Conservation (phyloP, 768 basidiomycete species). For the Suillus spraguei region DNA sequence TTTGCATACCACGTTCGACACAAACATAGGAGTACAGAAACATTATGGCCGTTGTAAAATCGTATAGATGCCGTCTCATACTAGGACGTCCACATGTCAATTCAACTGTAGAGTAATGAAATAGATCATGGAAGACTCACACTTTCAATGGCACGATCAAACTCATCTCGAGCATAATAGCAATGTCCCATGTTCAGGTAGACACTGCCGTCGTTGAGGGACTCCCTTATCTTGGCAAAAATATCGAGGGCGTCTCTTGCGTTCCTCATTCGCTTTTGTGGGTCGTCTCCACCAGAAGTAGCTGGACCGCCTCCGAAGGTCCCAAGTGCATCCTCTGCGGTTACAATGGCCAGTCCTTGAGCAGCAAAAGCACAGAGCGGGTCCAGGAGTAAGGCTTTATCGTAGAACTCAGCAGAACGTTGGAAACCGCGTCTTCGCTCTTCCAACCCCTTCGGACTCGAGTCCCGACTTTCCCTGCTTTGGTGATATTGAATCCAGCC, state of each 20-base stretch:
- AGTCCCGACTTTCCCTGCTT: constrained; percentile 81
- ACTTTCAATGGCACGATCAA: constrained; percentile 93
- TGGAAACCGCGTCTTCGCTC: constrained; percentile 81
- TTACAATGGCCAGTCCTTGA: constrained; percentile 91
- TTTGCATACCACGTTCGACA: constrained; percentile 95
- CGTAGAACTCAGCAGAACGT: constrained; percentile 87
- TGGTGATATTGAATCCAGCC: constrained; percentile 87
- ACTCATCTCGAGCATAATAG: constrained; percentile 91
- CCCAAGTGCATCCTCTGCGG: constrained; percentile 90
- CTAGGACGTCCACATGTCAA: constrained; percentile 40
- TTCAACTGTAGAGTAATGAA: background rate
- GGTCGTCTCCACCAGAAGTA: constrained; percentile 60
- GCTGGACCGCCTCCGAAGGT: constrained; percentile 56
- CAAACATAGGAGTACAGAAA: constrained; percentile 78
- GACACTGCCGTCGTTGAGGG: constrained; percentile 78
- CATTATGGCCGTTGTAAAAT: constrained; percentile 74
- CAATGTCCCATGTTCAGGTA: constrained; percentile 98
- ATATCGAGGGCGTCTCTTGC: constrained; percentile 87
- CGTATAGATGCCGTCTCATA: constrained; percentile 90
- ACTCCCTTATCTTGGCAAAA: constrained; percentile 91
- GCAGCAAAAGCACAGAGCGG: constrained; percentile 90
- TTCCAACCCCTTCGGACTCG: constrained; percentile 45
- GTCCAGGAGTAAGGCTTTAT: constrained; percentile 86
- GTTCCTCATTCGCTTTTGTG: constrained; percentile 64
- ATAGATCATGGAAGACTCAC: constrained; percentile 48